Evolutionary conservation across 768 basidiomycete genomes (phyloP), one percentile per base, ranked within the genome.

Genomic region (Mycena floridula): DNA sequence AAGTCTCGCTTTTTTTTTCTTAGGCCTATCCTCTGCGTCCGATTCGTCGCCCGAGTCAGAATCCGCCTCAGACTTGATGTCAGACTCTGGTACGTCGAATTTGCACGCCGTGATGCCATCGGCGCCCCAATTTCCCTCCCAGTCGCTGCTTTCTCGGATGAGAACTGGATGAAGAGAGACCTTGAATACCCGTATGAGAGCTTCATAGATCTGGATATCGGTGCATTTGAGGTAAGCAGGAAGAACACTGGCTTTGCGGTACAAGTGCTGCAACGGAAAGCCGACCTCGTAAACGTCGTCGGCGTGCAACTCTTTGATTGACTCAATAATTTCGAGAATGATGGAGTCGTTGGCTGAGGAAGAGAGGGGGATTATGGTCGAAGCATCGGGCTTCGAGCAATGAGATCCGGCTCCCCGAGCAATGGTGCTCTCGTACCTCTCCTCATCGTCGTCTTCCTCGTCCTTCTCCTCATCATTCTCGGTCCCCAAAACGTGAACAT

Each of bases 141-240:
- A 44, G 23, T 38, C 28, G 12, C 32, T 12, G 8, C 18, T 24
- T 18, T 44, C 4, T 15, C 11, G 11, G 18, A 44, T 6, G 16
- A 44, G 2, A n/a, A 44, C 16, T 11, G 27, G 27, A 37, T 20
- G 28, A 11, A 44, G 30, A n/a, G 25, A 23, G 27, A 42, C 27
- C 15, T 42, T 25, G 25, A 41, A 50, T n/a, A 26, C 28, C 11
- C 44, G 21, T n/a, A 20, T 36, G 5, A 55, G 46, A 22, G 23
- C 37, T 11, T 50, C 26, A 30, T 48, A 50, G n/a, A 54, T n/a
- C 18, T 47, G 25, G 4, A 24, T 46, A 42, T 55, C 54, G 16
- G 45, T 22, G 7, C 54, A 51, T 32, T 55, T 55, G 21, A 55
- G 45, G 39, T 53, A 53, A 18, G 48, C 47, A 5, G 43, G 44